Percentiles rank a stretch among this genome's conserved stretches.
These are phyloP conservation scores for Daedaleopsis sinensis DNA, from an alignment of 768 basidiomycete genomes.

Conservation along the genomic window DNA sequence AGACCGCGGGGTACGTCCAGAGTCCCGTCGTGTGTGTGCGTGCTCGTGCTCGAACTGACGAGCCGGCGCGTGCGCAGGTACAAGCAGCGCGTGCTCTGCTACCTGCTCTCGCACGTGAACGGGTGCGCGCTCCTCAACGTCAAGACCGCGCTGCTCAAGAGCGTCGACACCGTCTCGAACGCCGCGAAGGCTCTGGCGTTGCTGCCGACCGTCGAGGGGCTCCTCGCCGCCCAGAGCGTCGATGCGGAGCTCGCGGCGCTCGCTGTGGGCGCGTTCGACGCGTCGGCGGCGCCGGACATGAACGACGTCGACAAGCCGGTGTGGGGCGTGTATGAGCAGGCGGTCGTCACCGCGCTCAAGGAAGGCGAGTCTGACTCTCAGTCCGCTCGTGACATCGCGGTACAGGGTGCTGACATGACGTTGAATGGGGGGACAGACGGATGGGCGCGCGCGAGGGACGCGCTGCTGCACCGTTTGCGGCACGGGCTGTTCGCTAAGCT, in stretches of 20 bases:
- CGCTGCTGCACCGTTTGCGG: conserved; percentile 50
- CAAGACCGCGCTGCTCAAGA: conserved; percentile 56
- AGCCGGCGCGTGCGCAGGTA: conserved; percentile 46
- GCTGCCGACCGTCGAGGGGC: conserved; percentile 54
- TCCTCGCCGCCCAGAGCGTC: conserved; percentile 27
- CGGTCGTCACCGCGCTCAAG: conserved; percentile 47
- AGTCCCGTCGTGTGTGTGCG: not conserved
- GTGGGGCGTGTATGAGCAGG: conserved; percentile 55
- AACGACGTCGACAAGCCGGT: conserved; percentile 44
- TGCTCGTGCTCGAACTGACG: not conserved
- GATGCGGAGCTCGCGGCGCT: conserved; percentile 31
- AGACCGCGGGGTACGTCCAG: conserved; percentile 51
- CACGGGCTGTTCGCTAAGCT: conserved; percentile 60
- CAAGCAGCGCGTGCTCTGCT: conserved; percentile 73
- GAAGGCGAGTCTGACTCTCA: conserved; percentile 48
- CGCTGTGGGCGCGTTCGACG: conserved; percentile 54
- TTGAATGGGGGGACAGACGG: conserved; percentile 38
- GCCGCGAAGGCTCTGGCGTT: conserved; percentile 55
- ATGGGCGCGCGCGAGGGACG: conserved; percentile 39
- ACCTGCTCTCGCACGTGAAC: conserved; percentile 77
- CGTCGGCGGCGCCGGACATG: conserved; percentile 45
- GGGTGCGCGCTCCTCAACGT: conserved; percentile 52
- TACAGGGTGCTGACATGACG: conserved; percentile 4
- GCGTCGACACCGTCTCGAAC: conserved; percentile 51
- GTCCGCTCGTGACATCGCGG: not conserved